Percentiles rank a stretch among this genome's conserved stretches.
Evolutionary conservation across 306 rosid genomes (phyloP).

Genomic region (Medicago arabica): DNA sequence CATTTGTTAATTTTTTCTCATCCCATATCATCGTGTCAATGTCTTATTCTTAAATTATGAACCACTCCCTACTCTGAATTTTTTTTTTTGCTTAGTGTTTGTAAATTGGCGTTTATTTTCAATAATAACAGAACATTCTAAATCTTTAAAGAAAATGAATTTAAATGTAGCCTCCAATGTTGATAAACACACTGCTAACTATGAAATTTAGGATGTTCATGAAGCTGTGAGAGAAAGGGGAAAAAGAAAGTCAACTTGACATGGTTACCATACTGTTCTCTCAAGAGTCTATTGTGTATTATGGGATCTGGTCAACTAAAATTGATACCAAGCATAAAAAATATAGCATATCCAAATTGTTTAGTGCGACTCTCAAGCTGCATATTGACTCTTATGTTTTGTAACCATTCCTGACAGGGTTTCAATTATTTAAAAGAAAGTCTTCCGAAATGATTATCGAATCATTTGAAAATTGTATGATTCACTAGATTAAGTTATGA

Average conservation of each 20-base stretch:
- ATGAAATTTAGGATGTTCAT: neutral
- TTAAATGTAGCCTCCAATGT: constrained; percentile 7
- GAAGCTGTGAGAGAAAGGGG: constrained; percentile 24
- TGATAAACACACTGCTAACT: constrained; percentile 12
- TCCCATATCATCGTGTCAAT: constrained; percentile 34
- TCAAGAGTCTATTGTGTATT: constrained; percentile 1
- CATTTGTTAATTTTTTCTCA: constrained; percentile 26
- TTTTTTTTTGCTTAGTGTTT: neutral
- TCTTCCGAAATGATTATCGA: constrained; percentile 24
- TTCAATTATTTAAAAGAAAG: neutral
- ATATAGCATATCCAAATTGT: neutral
- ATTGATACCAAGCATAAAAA: neutral
- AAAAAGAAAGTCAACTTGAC: neutral
- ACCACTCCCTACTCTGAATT: constrained; percentile 2
- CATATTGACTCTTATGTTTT: neutral
- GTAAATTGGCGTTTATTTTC: constrained; percentile 16
- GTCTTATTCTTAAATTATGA: constrained; percentile 3
- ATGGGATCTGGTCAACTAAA: constrained; percentile 14
- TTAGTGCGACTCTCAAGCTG: neutral
- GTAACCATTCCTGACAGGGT: neutral
- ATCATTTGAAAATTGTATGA: neutral
- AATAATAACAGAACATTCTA: constrained; percentile 10
- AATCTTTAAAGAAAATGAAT: constrained; percentile 25
- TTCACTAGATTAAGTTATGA: constrained; percentile 18
- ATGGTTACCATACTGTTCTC: constrained; percentile 11